Evolutionary conservation across 306 rosid species (phyloP).

Genomic region (Prunus padus): DNA sequence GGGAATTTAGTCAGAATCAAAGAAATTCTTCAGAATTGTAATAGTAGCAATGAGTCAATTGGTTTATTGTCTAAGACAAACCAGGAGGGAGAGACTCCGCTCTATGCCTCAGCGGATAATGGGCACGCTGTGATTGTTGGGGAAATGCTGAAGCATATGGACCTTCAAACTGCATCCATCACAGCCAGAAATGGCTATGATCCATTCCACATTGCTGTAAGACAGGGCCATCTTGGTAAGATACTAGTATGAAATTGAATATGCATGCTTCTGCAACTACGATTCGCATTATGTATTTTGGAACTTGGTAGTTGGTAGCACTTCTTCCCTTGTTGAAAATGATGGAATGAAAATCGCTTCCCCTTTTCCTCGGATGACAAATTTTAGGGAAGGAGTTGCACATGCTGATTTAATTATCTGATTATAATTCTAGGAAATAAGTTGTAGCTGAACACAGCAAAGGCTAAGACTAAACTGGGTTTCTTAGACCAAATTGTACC

Average conservation of each 20-base stretch:
- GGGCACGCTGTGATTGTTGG: slow-evolving; percentile 65
- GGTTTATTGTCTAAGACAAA: slow-evolving; percentile 65
- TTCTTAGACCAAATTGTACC: not conserved
- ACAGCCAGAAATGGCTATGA: slow-evolving; percentile 80
- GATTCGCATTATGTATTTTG: not conserved
- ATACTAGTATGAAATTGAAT: not conserved
- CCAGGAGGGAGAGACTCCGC: slow-evolving; percentile 89
- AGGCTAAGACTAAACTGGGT: not conserved
- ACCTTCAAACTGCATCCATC: slow-evolving; percentile 78
- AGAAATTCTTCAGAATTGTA: slow-evolving; percentile 59
- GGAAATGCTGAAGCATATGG: slow-evolving; percentile 73
- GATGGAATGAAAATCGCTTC: too few species aligned
- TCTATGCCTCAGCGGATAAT: slow-evolving; percentile 79
- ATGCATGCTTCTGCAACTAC: not conserved
- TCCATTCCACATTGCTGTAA: slow-evolving; percentile 82
- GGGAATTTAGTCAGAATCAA: slow-evolving; percentile 55
- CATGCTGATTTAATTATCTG: not conserved
- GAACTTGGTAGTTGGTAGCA: not conserved
- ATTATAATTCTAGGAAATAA: not conserved
- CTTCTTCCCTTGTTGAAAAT: not conserved
- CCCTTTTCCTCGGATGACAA: not conserved
- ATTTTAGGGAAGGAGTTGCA: not conserved
- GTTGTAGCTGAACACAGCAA: not conserved
- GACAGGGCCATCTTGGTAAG: slow-evolving; percentile 95
- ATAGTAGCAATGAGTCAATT: slow-evolving; percentile 35